These are phyloP conservation scores for Aspergillus latus DNA, from an alignment of 2,329 filamentous ascomycete species.

Conservation along the genomic window DNA sequence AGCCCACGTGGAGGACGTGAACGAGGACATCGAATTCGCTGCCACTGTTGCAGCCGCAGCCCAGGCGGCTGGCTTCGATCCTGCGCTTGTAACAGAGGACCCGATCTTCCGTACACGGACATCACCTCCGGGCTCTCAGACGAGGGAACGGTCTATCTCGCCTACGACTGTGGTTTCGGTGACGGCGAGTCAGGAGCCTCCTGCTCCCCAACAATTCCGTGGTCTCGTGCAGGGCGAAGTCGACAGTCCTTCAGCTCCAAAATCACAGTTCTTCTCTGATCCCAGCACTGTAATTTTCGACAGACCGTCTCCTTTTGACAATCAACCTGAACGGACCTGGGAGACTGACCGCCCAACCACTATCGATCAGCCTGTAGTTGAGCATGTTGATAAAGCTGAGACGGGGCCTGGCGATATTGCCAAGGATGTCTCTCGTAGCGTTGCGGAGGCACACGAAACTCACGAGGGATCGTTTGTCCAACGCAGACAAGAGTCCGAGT, in stretches of 20 bases:
- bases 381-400: not conserved
- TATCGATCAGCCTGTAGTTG: not conserved
- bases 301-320: slow-evolving; percentile 13
- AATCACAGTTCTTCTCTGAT: slow-evolving; percentile 18
- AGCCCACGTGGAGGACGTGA: slow-evolving; percentile 25
- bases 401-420: not conserved
- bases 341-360: slow-evolving; percentile 16
- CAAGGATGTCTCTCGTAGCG: not conserved
- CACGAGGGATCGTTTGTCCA: slow-evolving; percentile 23
- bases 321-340: not conserved
- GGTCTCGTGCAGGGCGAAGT: slow-evolving; percentile 54
- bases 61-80: slow-evolving; percentile 68
- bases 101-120: slow-evolving; percentile 62
- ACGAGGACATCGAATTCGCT: slow-evolving; percentile 67
- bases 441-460: not conserved
- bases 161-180: slow-evolving; percentile 41
- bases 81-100: slow-evolving; percentile 68
- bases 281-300: slow-evolving; percentile 3
- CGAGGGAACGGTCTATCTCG: slow-evolving; percentile 52
- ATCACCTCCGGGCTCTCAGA: slow-evolving; percentile 62
- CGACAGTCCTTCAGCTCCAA: slow-evolving; percentile 38
- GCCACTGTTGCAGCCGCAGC: slow-evolving; percentile 68
- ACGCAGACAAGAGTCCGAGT: slow-evolving; percentile 12
- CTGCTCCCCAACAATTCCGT: slow-evolving; percentile 38
- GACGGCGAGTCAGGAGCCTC: slow-evolving; percentile 43